A percentile compares a stretch with the other conserved stretches of the same genome.
phyloP scores from a whole-genome alignment of 345 rosid species.

The Eutrema heterophyllum region DNA sequence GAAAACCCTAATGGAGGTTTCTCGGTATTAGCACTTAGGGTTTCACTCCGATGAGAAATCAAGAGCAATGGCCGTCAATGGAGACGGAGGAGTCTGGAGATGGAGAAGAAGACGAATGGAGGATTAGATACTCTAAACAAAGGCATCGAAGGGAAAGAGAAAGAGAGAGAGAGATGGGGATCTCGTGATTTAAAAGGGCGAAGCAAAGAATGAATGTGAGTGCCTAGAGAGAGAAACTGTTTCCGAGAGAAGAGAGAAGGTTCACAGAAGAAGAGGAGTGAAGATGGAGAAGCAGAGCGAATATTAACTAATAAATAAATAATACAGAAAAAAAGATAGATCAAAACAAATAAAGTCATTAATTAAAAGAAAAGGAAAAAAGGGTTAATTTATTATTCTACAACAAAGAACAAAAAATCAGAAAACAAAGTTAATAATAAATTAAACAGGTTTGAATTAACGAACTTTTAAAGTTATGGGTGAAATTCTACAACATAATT shows the following conservation, averaged over 20 bases:
- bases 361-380: background rate
- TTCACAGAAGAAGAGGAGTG: slow-evolving; percentile 35
- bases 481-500: background rate
- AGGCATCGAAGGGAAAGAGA: slow-evolving; percentile 11
- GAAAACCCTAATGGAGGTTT: slow-evolving; percentile 4
- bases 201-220: slow-evolving; percentile 68
- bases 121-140: slow-evolving; percentile 19
- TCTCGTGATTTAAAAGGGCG: slow-evolving; percentile 69
- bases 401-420: background rate
- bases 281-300: slow-evolving; percentile 21
- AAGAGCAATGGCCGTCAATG: slow-evolving; percentile 39
- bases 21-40: background rate
- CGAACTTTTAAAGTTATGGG: background rate
- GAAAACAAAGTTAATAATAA: background rate
- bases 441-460: background rate
- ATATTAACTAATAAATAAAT: slow-evolving; percentile 5
- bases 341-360: background rate
- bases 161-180: slow-evolving; percentile 43
- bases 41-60: background rate
- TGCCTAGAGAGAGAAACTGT: slow-evolving; percentile 29
- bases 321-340: background rate
- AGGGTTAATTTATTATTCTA: background rate
- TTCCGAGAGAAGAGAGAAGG: slow-evolving; percentile 25
- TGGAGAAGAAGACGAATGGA: slow-evolving; percentile 11
- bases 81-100: slow-evolving; percentile 26